Base-by-base conservation (phyloP, 2,329 filamentous ascomycete species). In the Cordyceps cicadae region DNA sequence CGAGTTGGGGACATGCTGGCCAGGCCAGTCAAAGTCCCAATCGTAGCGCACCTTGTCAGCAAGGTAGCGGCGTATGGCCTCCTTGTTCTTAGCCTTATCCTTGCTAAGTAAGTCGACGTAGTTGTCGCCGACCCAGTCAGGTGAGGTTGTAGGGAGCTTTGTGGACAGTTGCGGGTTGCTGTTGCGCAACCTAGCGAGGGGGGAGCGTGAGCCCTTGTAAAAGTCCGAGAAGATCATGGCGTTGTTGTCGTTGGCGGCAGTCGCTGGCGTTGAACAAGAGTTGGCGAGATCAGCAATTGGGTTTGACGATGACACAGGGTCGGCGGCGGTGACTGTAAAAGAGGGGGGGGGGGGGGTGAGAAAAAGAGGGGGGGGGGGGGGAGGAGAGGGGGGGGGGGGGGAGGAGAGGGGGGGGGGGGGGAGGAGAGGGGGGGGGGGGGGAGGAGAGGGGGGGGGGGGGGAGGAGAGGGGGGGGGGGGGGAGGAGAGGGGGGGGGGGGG, bases 11-110 rank as follows among this genome's bases (percentile, higher is more conserved):
- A 52, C 59, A 21, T 61, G 59, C 45, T 66, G 66, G 12, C 73
- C 75, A 1, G 82, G 80, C 84, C 84, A 87, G 39, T 74, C 65
- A 67, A 85, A 87, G 0, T 75, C 72, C 85, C 85, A 88, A 67
- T 87, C 84, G 63, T 77, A 78, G 63, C 78, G 80, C 46, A 87
- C 74, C 64, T 79, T 82, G 24, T 78, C 76, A 3, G 74, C 71
- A 1, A 88, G 72, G 65, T 81, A 82, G 55, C 75, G 79, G 67
- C 76, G 82, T 41, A 87, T 80, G 14, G 85, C 85, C 46, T 85
- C 82, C 68, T 87, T 87, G 66, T 86, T 82, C 72, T 81, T 85
- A 29, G 71, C 63, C 69, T 86, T 87, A 69, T 87, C 85, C 67
- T 77, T 81, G 69, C 81, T 86, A 54, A 85, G 71, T 6, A 87